A percentile compares a stretch with the other conserved stretches of the same genome.
These are phyloP conservation scores for Holtermanniella nyarrowii DNA, from an alignment of 768 basidiomycete species.

Conservation along the genomic window DNA sequence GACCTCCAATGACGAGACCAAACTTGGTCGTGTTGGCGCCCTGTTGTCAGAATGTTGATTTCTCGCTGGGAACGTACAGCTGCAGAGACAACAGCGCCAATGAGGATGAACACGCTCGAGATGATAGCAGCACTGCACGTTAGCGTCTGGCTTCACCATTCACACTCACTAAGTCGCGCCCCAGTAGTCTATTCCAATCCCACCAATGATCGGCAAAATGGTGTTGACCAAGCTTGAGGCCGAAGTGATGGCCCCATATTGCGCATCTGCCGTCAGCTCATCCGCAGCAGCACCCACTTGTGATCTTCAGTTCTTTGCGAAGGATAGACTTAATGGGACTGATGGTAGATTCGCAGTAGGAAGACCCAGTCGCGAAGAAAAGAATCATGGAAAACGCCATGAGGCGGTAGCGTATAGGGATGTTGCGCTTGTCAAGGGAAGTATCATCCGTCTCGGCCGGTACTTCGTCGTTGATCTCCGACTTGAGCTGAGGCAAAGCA, in stretches of 20 bases:
- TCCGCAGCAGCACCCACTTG: conserved; percentile 12
- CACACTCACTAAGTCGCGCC: conserved; percentile 29
- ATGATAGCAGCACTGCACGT: conserved; percentile 23
- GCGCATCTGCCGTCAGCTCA: conserved; percentile 19
- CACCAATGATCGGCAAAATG: conserved; percentile 35
- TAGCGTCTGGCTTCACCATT: conserved; percentile 2
- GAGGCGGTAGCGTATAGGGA: conserved; percentile 17
- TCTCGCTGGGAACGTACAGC: conserved; percentile 10
- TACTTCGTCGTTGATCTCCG: too few species aligned
- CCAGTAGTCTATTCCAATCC: conserved; percentile 38
- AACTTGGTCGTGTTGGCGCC: conserved; percentile 15
- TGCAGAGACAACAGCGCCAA: conserved; percentile 24
- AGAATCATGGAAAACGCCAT: conserved; percentile 27
- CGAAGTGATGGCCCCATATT: conserved; percentile 34
- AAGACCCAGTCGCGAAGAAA: conserved; percentile 25
- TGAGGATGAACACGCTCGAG: conserved; percentile 25
- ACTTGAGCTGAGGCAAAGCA: too few species aligned
- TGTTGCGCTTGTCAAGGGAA: conserved; percentile 2
- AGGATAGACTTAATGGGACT: conserved; percentile 25
- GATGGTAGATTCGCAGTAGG: conserved; percentile 12
- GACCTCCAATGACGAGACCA: conserved; percentile 25
- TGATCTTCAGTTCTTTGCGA: conserved; percentile 18
- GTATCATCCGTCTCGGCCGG: not conserved
- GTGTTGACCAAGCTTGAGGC: conserved; percentile 36
- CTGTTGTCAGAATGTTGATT: conserved; percentile 3